Conservation (phyloP, 495 filamentous ascomycete species). For the Lasiosphaeria miniovina region DNA sequence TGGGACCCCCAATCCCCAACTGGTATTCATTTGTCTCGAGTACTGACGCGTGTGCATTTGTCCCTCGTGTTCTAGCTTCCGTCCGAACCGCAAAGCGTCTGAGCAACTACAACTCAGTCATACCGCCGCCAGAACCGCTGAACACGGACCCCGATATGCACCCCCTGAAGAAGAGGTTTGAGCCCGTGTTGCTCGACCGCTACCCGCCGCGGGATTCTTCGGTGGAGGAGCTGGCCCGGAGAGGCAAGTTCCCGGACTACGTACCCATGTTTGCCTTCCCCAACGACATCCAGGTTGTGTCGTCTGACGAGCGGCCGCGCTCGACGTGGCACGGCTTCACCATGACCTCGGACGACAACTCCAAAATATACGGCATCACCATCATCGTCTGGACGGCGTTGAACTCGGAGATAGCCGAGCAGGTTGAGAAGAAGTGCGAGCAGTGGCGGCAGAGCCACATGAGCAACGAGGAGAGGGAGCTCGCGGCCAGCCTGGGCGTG, state of each 20-base stretch:
- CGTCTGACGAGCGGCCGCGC: constrained; percentile 86
- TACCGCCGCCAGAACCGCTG: constrained; percentile 86
- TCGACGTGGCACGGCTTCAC: constrained; percentile 98
- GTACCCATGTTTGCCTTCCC: constrained; percentile 99
- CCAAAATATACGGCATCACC: constrained; percentile 87
- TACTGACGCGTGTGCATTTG: constrained; percentile 14
- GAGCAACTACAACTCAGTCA: constrained; percentile 98
- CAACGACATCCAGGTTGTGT: constrained; percentile 95
- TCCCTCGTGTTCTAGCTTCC: constrained; percentile 59
- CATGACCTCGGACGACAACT: constrained; percentile 92
- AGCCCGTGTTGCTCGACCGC: constrained; percentile 88
- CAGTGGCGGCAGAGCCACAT: constrained; percentile 93
- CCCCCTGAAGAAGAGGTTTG: constrained; percentile 87
- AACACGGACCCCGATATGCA: constrained; percentile 91
- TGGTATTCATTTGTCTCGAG: constrained; percentile 6
- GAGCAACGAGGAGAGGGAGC: constrained; percentile 90
- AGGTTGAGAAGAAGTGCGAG: constrained; percentile 88
- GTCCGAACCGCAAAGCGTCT: constrained; percentile 83
- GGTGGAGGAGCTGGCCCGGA: constrained; percentile 72
- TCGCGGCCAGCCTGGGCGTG: constrained; percentile 89
- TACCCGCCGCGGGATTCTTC: constrained; percentile 81
- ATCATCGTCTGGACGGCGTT: constrained; percentile 91
- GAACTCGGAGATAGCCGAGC: constrained; percentile 73
- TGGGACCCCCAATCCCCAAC: constrained; percentile 8
- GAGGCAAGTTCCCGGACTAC: constrained; percentile 91